Evolutionary conservation across 768 basidiomycete species (phyloP).

Genomic region (Xerocomus potaroensis): DNA sequence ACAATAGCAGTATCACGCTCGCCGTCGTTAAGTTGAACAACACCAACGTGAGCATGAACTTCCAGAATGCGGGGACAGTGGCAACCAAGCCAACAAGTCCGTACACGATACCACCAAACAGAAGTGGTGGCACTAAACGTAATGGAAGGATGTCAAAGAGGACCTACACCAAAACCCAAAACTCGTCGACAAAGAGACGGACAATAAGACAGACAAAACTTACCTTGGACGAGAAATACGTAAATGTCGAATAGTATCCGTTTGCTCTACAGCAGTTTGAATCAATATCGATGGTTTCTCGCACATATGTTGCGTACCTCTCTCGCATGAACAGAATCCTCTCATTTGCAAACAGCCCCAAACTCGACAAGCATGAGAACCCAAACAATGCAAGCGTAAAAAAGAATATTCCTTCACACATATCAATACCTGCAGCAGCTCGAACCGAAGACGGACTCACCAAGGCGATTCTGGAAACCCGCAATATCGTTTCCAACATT

Average conservation of each 20-base stretch:
- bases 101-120: slow-evolving; percentile 96
- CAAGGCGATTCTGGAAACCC: slow-evolving; percentile 94
- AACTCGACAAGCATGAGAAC: slow-evolving; percentile 92
- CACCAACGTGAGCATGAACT: slow-evolving; percentile 93
- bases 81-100: slow-evolving; percentile 93
- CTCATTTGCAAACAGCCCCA: slow-evolving; percentile 93
- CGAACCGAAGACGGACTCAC: slow-evolving; percentile 32
- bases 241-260: slow-evolving; percentile 95
- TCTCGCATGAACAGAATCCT: slow-evolving; percentile 98
- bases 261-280: slow-evolving; percentile 63
- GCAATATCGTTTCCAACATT: slow-evolving; percentile 90
- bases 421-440: neutral
- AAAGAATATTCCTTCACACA: slow-evolving; percentile 78
- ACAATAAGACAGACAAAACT: slow-evolving; percentile 5
- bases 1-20: slow-evolving; percentile 84
- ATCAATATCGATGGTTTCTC: neutral
- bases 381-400: slow-evolving; percentile 96
- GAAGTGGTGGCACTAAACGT: slow-evolving; percentile 88
- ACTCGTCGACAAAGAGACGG: too few relatives aligned
- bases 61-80: slow-evolving; percentile 89
- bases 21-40: slow-evolving; percentile 97
- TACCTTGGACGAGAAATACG: slow-evolving; percentile 94
- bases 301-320: slow-evolving; percentile 46
- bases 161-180: slow-evolving; percentile 59
- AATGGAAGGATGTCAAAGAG: slow-evolving; percentile 96